Percentiles rank a stretch among this genome's conserved stretches.
Conservation (phyloP, 2,329 filamentous ascomycete species). For the Diaporthe eres region DNA sequence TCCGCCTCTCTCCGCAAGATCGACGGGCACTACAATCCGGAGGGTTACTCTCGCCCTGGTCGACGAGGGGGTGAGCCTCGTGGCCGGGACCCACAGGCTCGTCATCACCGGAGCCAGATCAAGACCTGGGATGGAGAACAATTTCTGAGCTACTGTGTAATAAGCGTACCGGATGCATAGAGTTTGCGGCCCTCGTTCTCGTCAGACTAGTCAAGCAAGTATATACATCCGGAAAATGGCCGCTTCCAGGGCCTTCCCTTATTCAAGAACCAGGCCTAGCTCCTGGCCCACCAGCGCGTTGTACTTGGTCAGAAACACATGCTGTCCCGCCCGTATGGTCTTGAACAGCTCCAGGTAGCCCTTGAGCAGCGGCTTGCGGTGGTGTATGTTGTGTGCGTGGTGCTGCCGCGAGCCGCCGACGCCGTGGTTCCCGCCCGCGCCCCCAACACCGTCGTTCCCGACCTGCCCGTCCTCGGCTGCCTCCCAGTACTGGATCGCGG, state of each 20-base stretch:
- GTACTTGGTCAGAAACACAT: conserved; percentile 33
- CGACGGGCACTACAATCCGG: conserved; percentile 7
- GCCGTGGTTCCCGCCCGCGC: not conserved
- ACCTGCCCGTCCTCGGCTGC: conserved; percentile 28
- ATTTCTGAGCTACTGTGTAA: conserved; percentile 5
- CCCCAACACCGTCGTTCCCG: not conserved
- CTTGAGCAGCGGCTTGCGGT: conserved; percentile 31
- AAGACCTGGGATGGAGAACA: not conserved
- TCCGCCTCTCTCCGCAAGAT: conserved; percentile 33
- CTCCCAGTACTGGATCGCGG: conserved; percentile 33
- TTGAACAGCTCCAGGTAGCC: conserved; percentile 35
- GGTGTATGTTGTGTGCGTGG: conserved; percentile 11
- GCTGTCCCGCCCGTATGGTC: conserved; percentile 34
- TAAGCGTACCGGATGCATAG: conserved; percentile 9
- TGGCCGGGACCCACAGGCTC: conserved; percentile 17
- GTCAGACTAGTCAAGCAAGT: not conserved
- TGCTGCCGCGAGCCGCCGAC: not conserved
- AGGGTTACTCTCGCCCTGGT: conserved; percentile 32
- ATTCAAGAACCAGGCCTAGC: conserved; percentile 22
- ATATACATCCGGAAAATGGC: conserved; percentile 29
- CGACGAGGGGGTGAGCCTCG: conserved; percentile 23
- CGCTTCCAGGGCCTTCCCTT: conserved; percentile 21
- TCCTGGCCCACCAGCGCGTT: conserved; percentile 36
- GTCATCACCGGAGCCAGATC: conserved; percentile 21
- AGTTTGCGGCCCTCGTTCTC: not conserved